These are phyloP conservation scores for Alloteropsis semialata DNA, from an alignment of 176 grass and related monocot genomes.

Conservation along the genomic window DNA sequence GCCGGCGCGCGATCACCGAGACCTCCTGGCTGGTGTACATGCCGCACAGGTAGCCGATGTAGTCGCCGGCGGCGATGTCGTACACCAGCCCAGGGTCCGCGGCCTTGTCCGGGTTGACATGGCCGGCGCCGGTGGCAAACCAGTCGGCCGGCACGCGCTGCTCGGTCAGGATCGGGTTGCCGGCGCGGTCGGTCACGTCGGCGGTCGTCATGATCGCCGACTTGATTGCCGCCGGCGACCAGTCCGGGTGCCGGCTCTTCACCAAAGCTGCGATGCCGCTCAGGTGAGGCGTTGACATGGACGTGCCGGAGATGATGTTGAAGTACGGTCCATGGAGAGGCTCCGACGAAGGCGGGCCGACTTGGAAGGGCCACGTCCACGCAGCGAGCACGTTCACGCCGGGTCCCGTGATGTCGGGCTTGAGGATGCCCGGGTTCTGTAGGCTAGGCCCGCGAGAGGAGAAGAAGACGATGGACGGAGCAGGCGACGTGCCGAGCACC, in stretches of 20 bases:
- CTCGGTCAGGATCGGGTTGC: constrained; percentile 21
- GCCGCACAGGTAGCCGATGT: constrained; percentile 46
- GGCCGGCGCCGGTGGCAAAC: constrained; percentile 39
- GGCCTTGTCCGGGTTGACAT: constrained; percentile 49
- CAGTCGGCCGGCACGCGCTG: constrained; percentile 2
- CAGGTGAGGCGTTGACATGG: constrained; percentile 23
- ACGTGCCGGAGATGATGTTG: constrained; percentile 71
- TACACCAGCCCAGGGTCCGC: constrained; percentile 34
- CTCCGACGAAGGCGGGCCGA: not conserved
- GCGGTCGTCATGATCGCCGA: constrained; percentile 88
- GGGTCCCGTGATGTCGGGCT: not conserved
- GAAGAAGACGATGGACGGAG: too few species aligned
- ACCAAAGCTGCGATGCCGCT: too few species aligned
- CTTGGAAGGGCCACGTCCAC: constrained; percentile 43
- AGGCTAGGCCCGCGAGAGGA: too few species aligned
- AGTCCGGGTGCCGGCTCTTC: not conserved
- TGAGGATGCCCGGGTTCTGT: too few species aligned
- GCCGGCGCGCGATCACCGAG: not conserved
- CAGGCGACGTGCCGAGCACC: too few species aligned
- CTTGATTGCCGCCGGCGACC: constrained; percentile 63
- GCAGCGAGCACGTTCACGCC: constrained; percentile 43
- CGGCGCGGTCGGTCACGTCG: not conserved
- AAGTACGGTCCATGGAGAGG: not conserved
- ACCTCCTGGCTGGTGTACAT: constrained; percentile 37
- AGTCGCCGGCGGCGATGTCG: not conserved